phyloP scores from a whole-genome alignment of 1,284 basidiomycete species.

The Mycosarcoma mackinlayi region DNA sequence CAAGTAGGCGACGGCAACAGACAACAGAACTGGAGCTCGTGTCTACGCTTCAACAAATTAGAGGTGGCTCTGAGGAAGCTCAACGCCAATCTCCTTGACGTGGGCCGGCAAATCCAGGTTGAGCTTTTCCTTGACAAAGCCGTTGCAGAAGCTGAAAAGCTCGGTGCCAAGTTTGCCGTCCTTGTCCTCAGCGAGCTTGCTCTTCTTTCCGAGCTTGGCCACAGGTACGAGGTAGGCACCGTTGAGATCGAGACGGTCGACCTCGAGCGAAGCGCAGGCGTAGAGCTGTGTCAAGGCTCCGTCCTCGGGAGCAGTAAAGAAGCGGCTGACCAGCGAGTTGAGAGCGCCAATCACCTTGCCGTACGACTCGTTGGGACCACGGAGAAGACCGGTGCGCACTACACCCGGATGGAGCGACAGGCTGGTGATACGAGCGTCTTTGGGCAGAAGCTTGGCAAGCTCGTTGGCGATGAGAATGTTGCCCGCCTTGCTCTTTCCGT shows the following conservation, averaged over 20 bases:
- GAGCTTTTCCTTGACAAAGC: conserved; percentile 43
- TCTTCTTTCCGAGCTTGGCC: conserved; percentile 49
- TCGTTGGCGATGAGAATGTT: conserved; percentile 58
- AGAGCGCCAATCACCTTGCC: conserved; percentile 25
- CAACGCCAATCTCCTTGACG: conserved; percentile 25
- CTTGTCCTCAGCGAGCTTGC: conserved; percentile 37
- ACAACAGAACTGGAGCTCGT: too few species aligned
- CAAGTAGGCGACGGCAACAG: too few species aligned
- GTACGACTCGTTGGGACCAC: conserved; percentile 39
- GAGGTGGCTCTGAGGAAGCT: conserved; percentile 39
- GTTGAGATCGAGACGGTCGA: conserved; percentile 54
- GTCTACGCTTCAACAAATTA: too few species aligned
- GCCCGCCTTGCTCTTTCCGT: conserved; percentile 51
- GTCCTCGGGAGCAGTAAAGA: conserved; percentile 48
- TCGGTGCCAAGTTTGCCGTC: conserved; percentile 39
- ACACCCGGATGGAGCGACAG: conserved; percentile 52
- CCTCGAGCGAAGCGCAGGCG: conserved; percentile 62
- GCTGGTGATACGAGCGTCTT: conserved; percentile 34
- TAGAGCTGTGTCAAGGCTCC: conserved; percentile 66
- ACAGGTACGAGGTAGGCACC: conserved; percentile 62
- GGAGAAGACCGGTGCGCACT: conserved; percentile 25
- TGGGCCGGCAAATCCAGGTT: conserved; percentile 30
- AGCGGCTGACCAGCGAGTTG: conserved; percentile 23
- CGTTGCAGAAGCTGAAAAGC: conserved; percentile 45
- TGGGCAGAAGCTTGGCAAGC: conserved; percentile 33